Conservation (phyloP, 345 rosid species). For the Ceriops tagal region DNA sequence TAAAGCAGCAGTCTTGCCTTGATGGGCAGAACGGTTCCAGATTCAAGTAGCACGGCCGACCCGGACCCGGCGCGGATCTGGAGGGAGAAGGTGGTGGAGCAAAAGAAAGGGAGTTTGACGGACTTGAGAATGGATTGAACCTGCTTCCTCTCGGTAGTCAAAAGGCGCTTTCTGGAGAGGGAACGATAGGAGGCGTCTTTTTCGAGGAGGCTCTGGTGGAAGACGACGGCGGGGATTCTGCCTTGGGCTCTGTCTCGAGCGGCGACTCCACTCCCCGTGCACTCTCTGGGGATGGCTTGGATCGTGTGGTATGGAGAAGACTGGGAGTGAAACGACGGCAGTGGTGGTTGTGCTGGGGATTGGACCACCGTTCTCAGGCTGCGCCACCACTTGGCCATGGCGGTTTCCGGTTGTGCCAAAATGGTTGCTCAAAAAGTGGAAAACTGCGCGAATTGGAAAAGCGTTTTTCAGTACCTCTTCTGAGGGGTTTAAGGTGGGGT, state of each 20-base stretch:
- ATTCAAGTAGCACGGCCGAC: constrained; percentile 54
- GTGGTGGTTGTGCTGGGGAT: constrained; percentile 7
- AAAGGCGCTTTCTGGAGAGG: constrained; percentile 54
- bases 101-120: constrained; percentile 59
- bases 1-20: constrained; percentile 40
- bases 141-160: constrained; percentile 73
- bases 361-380: constrained; percentile 37
- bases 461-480: neutral
- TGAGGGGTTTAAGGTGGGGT: neutral
- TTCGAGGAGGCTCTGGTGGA: constrained; percentile 49
- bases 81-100: constrained; percentile 71
- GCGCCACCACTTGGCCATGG: constrained; percentile 53
- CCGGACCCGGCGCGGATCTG: constrained; percentile 88
- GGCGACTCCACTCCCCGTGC: constrained; percentile 54
- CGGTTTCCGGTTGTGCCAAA: neutral
- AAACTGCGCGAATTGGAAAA: neutral
- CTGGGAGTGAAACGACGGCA: constrained; percentile 14
- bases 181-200: constrained; percentile 33
- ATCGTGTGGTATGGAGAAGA: constrained; percentile 52
- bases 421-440: too few species aligned
- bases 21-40: constrained; percentile 75
- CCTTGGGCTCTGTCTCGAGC: constrained; percentile 63
- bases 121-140: constrained; percentile 60
- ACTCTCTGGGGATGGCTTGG: constrained; percentile 74
- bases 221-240: constrained; percentile 76